Evolutionary conservation across 148 eudicot genomes (phyloP).

Genomic region (Amaranthus hypochondriacus): DNA sequence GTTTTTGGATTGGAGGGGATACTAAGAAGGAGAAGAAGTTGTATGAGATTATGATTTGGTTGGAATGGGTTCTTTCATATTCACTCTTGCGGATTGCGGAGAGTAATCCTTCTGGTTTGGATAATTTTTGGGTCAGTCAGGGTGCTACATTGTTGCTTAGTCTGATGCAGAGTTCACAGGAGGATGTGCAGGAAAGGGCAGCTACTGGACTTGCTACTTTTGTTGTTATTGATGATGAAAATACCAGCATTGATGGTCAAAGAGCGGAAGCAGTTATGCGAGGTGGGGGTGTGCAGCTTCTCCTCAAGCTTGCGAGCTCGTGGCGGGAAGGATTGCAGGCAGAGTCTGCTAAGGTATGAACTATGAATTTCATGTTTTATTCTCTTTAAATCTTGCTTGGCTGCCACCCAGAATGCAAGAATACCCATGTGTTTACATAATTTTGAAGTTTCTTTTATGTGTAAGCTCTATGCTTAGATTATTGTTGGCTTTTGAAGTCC

Average conservation of each 20-base stretch:
- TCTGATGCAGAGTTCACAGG: slow-evolving; percentile 80
- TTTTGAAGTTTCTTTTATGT: neutral
- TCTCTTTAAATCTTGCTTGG: neutral
- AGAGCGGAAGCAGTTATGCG: slow-evolving; percentile 92
- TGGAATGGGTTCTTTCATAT: slow-evolving; percentile 85
- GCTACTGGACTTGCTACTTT: slow-evolving; percentile 94
- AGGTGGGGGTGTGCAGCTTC: slow-evolving; percentile 83
- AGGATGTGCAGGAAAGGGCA: slow-evolving; percentile 96
- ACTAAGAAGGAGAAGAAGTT: slow-evolving; percentile 44
- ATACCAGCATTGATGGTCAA: slow-evolving; percentile 74
- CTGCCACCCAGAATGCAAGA: neutral
- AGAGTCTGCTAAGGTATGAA: slow-evolving; percentile 84
- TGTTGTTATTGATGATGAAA: slow-evolving; percentile 93
- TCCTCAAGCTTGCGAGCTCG: slow-evolving; percentile 72
- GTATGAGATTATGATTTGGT: slow-evolving; percentile 74
- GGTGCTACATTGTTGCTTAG: slow-evolving; percentile 79
- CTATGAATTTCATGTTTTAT: neutral
- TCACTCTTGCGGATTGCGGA: slow-evolving; percentile 83
- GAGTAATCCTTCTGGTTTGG: slow-evolving; percentile 73
- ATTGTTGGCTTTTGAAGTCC: neutral
- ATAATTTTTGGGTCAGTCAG: slow-evolving; percentile 85
- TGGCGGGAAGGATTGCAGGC: slow-evolving; percentile 96
- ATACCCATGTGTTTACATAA: neutral
- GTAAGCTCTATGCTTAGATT: neutral
- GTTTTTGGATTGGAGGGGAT: slow-evolving; percentile 71